A percentile compares a stretch with the other conserved stretches of the same genome.
Conservation (phyloP, 2,329 filamentous ascomycete genomes). For the Aspergillus fumigatiaffinis region DNA sequence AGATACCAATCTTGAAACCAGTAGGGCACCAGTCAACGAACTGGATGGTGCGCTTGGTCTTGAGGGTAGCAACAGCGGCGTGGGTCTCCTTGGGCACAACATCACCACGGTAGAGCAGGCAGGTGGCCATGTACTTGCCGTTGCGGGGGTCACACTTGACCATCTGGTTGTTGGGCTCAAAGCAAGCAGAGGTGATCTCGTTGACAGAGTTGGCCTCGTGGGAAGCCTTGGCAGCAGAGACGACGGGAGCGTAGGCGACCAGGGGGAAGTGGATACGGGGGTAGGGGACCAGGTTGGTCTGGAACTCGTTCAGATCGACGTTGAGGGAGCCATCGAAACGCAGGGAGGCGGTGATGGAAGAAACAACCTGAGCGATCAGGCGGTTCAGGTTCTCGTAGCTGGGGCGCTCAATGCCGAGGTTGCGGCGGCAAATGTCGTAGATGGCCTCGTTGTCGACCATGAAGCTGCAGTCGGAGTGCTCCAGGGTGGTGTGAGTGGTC, state of each 20-base stretch:
- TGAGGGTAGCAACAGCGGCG: conserved; percentile 86
- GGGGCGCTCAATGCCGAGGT: conserved; percentile 93
- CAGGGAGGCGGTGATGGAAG: conserved; percentile 95
- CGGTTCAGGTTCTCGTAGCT: conserved; percentile 99
- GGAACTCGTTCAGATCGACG: conserved; percentile 99
- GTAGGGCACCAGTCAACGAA: conserved; percentile 99
- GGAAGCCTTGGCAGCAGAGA: conserved; percentile 90
- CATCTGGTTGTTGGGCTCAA: conserved; percentile 99
- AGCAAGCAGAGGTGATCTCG: conserved; percentile 98
- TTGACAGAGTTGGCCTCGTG: conserved; percentile 98
- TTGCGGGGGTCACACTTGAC: conserved; percentile 98
- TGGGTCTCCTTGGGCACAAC: conserved; percentile 96
- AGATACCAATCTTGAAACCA: conserved; percentile 99
- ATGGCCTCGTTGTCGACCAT: conserved; percentile 99
- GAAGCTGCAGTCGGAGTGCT: conserved; percentile 99
- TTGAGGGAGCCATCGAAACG: conserved; percentile 98
- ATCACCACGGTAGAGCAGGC: conserved; percentile 95
- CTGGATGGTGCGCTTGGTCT: conserved; percentile 99
- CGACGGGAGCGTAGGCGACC: conserved; percentile 89
- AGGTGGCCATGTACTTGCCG: conserved; percentile 99
- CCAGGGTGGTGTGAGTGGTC: conserved; percentile 96
- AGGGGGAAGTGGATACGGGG: conserved; percentile 99
- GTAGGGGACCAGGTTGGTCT: conserved; percentile 99
- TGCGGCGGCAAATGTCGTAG: conserved; percentile 98
- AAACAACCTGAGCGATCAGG: conserved; percentile 97